Percentiles rank a stretch among this genome's conserved stretches.
These are phyloP conservation scores for Vigna mungo DNA, from an alignment of 306 rosid species.

Conservation along the genomic window DNA sequence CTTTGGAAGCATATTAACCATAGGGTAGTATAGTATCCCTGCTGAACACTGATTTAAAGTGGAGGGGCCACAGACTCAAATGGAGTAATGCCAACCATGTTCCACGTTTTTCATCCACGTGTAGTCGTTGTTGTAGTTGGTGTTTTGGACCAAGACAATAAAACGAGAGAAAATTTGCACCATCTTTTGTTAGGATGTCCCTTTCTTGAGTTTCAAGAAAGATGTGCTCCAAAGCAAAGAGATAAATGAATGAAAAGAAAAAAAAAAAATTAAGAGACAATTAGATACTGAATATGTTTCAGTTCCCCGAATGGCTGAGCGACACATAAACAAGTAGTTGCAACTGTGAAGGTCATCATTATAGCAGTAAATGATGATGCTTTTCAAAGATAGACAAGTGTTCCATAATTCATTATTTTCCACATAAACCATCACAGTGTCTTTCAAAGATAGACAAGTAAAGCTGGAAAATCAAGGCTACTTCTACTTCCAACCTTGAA, in stretches of 20 bases:
- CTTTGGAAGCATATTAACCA: not conserved
- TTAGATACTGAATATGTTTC: not conserved
- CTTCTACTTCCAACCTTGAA: constrained; percentile 24
- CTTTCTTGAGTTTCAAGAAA: constrained; percentile 4
- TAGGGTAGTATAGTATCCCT: not conserved
- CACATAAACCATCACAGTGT: not conserved
- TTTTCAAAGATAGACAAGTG: constrained; percentile 17
- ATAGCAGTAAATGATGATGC: not conserved
- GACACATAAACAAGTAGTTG: constrained; percentile 5
- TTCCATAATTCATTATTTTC: not conserved
- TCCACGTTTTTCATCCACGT: not conserved
- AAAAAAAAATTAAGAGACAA: not conserved
- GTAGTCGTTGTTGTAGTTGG: not conserved
- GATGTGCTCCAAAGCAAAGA: not conserved
- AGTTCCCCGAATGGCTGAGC: constrained; percentile 13
- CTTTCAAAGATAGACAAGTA: constrained; percentile 24
- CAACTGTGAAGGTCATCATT: constrained; percentile 4
- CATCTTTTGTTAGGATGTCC: constrained; percentile 8
- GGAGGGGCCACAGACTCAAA: constrained; percentile 12
- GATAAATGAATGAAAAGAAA: not conserved
- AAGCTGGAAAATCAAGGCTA: not conserved
- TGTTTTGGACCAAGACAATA: not conserved
- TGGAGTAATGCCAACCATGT: not conserved
- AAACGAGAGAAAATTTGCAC: not conserved
- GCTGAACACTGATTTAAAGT: not conserved